Evolutionary conservation across 768 basidiomycete genomes (phyloP).

Genomic region (Calocybe gangraenosa): DNA sequence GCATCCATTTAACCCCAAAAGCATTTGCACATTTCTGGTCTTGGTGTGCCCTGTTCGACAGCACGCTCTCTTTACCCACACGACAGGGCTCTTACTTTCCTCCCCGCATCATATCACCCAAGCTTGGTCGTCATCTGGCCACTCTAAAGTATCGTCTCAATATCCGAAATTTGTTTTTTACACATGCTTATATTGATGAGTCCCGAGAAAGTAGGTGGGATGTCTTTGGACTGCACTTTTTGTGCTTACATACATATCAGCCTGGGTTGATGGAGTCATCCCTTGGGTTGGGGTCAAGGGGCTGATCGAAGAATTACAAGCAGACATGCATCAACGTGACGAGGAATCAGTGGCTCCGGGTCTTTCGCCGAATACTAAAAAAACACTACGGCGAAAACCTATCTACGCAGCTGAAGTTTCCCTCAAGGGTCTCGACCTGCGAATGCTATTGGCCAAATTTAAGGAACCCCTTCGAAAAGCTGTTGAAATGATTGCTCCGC

Average conservation of each 20-base stretch:
- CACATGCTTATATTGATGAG: constrained; percentile 85
- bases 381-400: constrained; percentile 68
- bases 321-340: constrained; percentile 89
- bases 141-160: constrained; percentile 88
- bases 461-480: constrained; percentile 62
- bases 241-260: constrained; percentile 24
- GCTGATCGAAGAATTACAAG: constrained; percentile 74
- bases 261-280: constrained; percentile 77
- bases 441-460: constrained; percentile 77
- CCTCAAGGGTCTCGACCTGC: constrained; percentile 70
- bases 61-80: constrained; percentile 73
- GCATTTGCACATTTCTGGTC: constrained; percentile 87
- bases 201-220: constrained; percentile 52
- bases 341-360: constrained; percentile 68
- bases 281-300: constrained; percentile 85
- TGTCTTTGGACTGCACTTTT: background rate
- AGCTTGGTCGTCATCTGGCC: constrained; percentile 83
- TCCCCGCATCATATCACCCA: constrained; percentile 67
- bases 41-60: constrained; percentile 88
- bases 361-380: constrained; percentile 51
- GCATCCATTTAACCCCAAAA: constrained; percentile 81
- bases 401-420: constrained; percentile 88
- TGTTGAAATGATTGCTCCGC: constrained; percentile 44
- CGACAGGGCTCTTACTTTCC: constrained; percentile 86
- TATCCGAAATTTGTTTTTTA: constrained; percentile 74